These are phyloP conservation scores for Geotrichum macrosporum DNA, from an alignment of 1,139 yeast genomes.

Conservation along the genomic window DNA sequence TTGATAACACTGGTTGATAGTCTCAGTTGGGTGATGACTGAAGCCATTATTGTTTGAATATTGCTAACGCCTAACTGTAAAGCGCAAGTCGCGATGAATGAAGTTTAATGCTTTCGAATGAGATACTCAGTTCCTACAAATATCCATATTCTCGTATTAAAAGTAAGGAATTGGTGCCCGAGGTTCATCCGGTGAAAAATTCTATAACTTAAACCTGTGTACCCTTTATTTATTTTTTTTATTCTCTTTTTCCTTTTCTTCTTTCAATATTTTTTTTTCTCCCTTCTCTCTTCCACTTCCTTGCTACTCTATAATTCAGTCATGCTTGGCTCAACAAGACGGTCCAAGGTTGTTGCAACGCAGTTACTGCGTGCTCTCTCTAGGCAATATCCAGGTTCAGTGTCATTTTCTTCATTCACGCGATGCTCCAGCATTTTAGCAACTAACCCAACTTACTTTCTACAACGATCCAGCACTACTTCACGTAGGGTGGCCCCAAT, in stretches of 20 bases:
- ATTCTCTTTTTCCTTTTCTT: background rate
- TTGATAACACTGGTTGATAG: too few species aligned
- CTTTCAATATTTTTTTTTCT: background rate
- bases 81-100: too few species aligned
- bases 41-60: too few species aligned
- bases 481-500: too few species aligned
- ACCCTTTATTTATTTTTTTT: background rate
- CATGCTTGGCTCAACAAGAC: constrained; percentile 9
- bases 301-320: background rate
- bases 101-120: too few species aligned
- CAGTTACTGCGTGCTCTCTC: constrained; percentile 4
- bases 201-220: background rate
- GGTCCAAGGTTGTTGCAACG: background rate
- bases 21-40: too few species aligned
- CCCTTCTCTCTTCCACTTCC: background rate
- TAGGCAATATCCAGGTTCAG: background rate
- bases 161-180: constrained; percentile 4
- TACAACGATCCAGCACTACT: background rate
- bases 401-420: too few species aligned
- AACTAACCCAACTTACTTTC: background rate
- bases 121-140: background rate
- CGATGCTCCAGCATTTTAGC: background rate
- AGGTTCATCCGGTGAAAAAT: constrained; percentile 9
- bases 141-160: too few species aligned
- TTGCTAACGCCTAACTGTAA: too few species aligned